Percentiles rank a stretch among this genome's conserved stretches.
phyloP scores from a whole-genome alignment of 129 eudicot genomes.

The Pulicaria dysenterica region DNA sequence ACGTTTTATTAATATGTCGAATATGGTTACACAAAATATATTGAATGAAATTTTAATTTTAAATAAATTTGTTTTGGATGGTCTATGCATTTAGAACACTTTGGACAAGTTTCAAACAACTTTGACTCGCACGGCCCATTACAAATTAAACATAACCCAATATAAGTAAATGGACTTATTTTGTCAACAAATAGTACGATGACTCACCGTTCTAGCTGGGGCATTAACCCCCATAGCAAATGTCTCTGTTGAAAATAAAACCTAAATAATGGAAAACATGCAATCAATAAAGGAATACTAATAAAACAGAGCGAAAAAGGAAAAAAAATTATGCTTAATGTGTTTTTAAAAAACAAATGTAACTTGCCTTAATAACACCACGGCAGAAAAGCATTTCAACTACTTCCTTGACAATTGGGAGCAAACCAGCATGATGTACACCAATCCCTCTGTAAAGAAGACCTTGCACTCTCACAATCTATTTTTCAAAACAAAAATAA shows the following conservation, averaged over 20 bases:
- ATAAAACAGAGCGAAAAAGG: constrained; percentile 4
- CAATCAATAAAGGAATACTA: constrained; percentile 2
- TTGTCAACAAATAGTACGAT: constrained; percentile 8
- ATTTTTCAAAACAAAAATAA: constrained; percentile 7
- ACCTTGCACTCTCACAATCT: constrained; percentile 92
- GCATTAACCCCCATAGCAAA: constrained; percentile 99
- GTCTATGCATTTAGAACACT: too few species aligned
- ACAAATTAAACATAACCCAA: background rate
- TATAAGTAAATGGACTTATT: background rate
- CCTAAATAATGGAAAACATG: constrained; percentile 39
- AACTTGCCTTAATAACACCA: constrained; percentile 85
- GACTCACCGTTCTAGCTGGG: constrained; percentile 98
- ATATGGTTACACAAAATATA: too few species aligned
- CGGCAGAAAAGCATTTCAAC: constrained; percentile 99
- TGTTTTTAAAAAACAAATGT: background rate
- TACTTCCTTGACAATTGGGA: constrained; percentile 98
- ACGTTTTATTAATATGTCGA: too few species aligned
- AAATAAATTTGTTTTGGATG: too few species aligned
- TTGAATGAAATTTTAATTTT: too few species aligned
- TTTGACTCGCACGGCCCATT: too few species aligned
- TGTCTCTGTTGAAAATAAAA: constrained; percentile 93
- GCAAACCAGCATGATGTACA: constrained; percentile 98
- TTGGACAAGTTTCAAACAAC: too few species aligned
- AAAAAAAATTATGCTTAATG: background rate
- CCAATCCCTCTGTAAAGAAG: constrained; percentile 97